phyloP scores from a whole-genome alignment of 352 stramenopile species.

The Phytophthora cryptogea region DNA sequence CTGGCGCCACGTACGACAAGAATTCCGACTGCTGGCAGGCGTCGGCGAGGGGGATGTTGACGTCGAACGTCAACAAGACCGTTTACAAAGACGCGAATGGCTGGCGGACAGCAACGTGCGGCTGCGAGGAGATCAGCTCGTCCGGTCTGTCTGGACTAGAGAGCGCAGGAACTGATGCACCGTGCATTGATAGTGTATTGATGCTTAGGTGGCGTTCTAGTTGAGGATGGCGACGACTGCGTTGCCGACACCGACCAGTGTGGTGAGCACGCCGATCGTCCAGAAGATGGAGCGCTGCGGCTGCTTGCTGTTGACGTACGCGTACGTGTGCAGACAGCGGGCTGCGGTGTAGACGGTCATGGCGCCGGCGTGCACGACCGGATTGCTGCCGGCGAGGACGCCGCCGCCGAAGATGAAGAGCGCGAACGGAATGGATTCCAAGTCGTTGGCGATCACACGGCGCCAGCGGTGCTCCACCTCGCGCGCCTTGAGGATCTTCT shows the following conservation, averaged over 20 bases:
- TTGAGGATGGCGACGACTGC: no score
- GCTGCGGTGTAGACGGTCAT: slow-evolving; percentile 31
- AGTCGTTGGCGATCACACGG: slow-evolving; percentile 51
- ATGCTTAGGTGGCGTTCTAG: no score
- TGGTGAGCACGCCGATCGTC: slow-evolving; percentile 25
- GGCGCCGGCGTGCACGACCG: slow-evolving; percentile 19
- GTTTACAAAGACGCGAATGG: slow-evolving; percentile 5
- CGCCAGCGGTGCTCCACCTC: slow-evolving; percentile 46
- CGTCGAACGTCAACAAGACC: not conserved
- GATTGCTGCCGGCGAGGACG: slow-evolving; percentile 30
- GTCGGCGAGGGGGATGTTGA: not conserved
- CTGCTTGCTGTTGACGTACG: slow-evolving; percentile 39
- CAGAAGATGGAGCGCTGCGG: slow-evolving; percentile 35
- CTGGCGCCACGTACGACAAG: no score
- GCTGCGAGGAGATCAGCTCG: no score
- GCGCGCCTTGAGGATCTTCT: slow-evolving; percentile 41
- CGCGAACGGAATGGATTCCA: slow-evolving; percentile 49
- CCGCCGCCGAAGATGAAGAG: slow-evolving; percentile 43
- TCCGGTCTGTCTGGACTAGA: no score
- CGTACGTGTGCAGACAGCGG: slow-evolving; percentile 40
- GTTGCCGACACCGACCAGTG: no score
- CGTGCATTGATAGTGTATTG: no score
- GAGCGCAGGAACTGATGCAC: no score
- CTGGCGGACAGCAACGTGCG: not conserved
- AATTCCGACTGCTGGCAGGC: slow-evolving; percentile 4